Evolutionary conservation across 1,139 yeast species (phyloP).

Genomic region (Pichia sp.): DNA sequence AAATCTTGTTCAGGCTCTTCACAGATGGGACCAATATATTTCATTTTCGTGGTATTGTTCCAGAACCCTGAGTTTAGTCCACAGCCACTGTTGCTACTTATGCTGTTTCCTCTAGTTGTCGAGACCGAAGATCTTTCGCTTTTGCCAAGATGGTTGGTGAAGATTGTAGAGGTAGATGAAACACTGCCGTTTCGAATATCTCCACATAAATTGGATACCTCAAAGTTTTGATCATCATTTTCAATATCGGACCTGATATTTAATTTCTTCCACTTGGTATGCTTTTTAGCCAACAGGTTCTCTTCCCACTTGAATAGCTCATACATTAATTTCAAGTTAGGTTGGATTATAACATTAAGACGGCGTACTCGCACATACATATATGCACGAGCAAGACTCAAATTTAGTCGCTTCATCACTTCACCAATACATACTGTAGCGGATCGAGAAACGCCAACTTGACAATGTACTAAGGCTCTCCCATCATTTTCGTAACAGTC

Average conservation of each 20-base stretch:
- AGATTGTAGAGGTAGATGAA: slow-evolving; percentile 8
- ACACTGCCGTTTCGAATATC: slow-evolving; percentile 2
- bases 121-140: slow-evolving; percentile 28
- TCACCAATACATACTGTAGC: slow-evolving; percentile 91
- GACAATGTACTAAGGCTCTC: slow-evolving; percentile 75
- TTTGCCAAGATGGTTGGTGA: slow-evolving; percentile 9
- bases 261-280: not conserved
- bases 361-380: slow-evolving; percentile 78
- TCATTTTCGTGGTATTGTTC: not conserved
- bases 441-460: slow-evolving; percentile 87
- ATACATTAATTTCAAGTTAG: slow-evolving; percentile 79
- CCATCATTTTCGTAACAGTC: slow-evolving; percentile 37
- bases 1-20: slow-evolving; percentile 1
- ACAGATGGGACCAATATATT: not conserved
- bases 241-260: slow-evolving; percentile 4
- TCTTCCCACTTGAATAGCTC: slow-evolving; percentile 83
- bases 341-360: slow-evolving; percentile 85
- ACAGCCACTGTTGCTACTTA: slow-evolving; percentile 9
- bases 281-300: slow-evolving; percentile 17
- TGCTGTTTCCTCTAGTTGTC: slow-evolving; percentile 24
- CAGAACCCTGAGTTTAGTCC: slow-evolving; percentile 3
- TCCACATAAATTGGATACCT: not conserved
- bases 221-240: not conserved
- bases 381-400: slow-evolving; percentile 70
- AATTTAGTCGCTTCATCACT: slow-evolving; percentile 66